Conservation (phyloP, 305 asterid genomes). For the Plantago coronopus region DNA sequence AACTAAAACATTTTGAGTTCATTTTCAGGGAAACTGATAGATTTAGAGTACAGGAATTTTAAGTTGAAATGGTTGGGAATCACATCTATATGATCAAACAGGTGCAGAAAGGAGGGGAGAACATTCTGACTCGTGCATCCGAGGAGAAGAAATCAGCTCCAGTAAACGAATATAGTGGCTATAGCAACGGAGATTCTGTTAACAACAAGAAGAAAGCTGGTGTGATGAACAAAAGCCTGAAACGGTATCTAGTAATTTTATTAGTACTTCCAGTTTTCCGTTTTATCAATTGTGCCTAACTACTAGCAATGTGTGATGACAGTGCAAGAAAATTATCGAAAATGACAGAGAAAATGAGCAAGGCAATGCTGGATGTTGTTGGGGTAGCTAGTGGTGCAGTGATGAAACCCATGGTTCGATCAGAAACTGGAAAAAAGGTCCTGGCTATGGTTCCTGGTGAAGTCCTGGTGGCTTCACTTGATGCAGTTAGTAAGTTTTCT, state of each 20-base stretch:
- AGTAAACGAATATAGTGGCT: constrained; percentile 13
- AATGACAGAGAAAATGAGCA: constrained; percentile 82
- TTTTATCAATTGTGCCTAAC: neutral
- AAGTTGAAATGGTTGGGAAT: too few relatives aligned
- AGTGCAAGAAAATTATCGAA: constrained; percentile 70
- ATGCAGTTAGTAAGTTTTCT: constrained; percentile 60
- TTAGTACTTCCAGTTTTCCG: neutral
- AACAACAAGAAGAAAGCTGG: constrained; percentile 36
- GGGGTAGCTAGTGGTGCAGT: constrained; percentile 64
- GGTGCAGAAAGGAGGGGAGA: constrained; percentile 79
- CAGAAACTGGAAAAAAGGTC: constrained; percentile 62
- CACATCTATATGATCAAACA: constrained; percentile 18
- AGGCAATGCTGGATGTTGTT: constrained; percentile 60
- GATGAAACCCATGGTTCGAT: constrained; percentile 54
- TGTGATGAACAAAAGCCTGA: constrained; percentile 50
- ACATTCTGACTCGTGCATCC: constrained; percentile 39
- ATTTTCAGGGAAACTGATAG: neutral
- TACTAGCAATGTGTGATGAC: neutral
- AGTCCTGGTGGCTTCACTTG: constrained; percentile 79
- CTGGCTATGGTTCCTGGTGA: constrained; percentile 71
- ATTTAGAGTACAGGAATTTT: too few relatives aligned
- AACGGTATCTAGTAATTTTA: constrained; percentile 45
- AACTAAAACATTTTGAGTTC: neutral
- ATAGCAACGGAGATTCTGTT: constrained; percentile 22
- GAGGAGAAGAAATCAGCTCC: constrained; percentile 29